A percentile compares a stretch with the other conserved stretches of the same genome.
Evolutionary conservation across 2,329 filamentous ascomycete species (phyloP).

Genomic region (Diaporthe longicolla): DNA sequence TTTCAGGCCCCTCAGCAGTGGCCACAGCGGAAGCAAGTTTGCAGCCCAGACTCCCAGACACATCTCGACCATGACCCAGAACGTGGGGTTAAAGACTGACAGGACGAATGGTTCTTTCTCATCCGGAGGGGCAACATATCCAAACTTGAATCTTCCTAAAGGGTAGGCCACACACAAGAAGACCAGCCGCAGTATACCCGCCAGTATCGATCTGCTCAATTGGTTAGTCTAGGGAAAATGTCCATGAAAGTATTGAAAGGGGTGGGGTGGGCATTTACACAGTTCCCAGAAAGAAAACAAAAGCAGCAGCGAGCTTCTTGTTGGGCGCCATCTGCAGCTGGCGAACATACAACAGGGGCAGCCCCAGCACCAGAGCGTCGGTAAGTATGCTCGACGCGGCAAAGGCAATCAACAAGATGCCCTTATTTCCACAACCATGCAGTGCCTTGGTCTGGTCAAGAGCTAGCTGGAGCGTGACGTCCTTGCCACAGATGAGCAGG

Average conservation of each 20-base stretch:
- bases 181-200: neutral
- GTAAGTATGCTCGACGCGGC: neutral
- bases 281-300: neutral
- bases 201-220: neutral
- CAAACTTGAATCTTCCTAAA: neutral
- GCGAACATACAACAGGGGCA: neutral
- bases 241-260: too few species aligned
- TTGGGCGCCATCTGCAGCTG: neutral
- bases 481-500: neutral
- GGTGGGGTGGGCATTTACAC: neutral
- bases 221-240: neutral
- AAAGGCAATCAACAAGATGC: neutral
- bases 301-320: neutral
- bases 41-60: neutral
- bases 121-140: neutral
- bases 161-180: neutral
- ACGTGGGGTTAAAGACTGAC: neutral
- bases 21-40: neutral
- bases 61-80: constrained; percentile 8
- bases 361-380: neutral
- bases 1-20: neutral
- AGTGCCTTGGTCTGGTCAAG: neutral
- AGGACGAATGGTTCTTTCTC: neutral
- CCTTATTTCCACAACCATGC: neutral
- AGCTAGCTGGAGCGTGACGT: neutral